Base-by-base conservation (phyloP, 2,329 filamentous ascomycete genomes). In the Macroventuria anomochaeta region DNA sequence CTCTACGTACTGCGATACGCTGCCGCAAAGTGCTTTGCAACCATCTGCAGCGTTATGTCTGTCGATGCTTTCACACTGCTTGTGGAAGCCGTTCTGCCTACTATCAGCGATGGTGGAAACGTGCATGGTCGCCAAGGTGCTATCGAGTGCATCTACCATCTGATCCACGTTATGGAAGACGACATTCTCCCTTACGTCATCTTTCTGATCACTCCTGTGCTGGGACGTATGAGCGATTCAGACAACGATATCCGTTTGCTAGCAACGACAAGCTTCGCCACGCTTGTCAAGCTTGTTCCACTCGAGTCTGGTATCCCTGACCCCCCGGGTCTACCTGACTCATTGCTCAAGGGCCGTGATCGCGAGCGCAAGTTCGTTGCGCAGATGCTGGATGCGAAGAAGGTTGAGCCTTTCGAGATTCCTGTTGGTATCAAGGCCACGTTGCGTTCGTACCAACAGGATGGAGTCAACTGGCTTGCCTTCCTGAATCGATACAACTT, bases 141-240 rank as follows among this genome's bases (percentile, higher is more conserved):
- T 5, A 95, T 96, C 52, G 95, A 99, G 76, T 91, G 87, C 64
- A 90, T 99, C 55, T 99, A 99, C 72, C 95, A 99, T 75, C 80
- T 99, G 54, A 99, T 99, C 60, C 91, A 96, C 55, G 93, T 97
- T 44, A 99, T 99, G 95, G 95, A 96, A 58, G 95, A 97, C 71
- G 85, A 86, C 31, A 99, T 99, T 52, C 78, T 99, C 25, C 95
- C 96, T 3, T 99, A 99, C 69, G 95, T 99, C 59, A 97, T 99
- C 67, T 99, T 99, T 85, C 85, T 99, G 61, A 96, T 99, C 54
- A 96, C 97, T 11, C 95, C 95, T 12, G 95, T 99, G 3, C 83
- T 99, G 43, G 95, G 95, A 47, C 88, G 95, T 37, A 99, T 99
- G 95, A 97, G 95, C 71, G 95, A 99, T 73, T 96, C 93, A 0